Conservation (phyloP, 805 yeast species). For the Candida insectalens region DNA sequence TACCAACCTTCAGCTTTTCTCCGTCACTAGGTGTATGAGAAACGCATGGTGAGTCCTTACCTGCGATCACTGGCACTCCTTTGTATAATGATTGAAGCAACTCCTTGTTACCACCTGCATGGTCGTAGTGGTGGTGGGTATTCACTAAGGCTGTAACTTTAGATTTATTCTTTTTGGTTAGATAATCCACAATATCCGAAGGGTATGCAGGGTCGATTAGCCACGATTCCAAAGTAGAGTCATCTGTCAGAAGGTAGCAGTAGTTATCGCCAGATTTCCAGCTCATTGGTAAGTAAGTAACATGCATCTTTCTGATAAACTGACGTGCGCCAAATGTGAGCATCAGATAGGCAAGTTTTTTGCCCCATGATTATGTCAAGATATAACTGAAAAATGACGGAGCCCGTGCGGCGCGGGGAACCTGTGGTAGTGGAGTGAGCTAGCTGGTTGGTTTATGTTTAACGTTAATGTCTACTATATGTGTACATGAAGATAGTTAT, state of each 20-base stretch:
- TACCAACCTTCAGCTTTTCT: conserved; percentile 56
- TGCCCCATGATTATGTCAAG: too few species aligned
- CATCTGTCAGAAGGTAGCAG: conserved; percentile 69
- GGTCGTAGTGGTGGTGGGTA: conserved; percentile 96
- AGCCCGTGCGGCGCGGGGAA: too few species aligned
- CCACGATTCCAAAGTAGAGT: conserved; percentile 59
- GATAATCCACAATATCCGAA: conserved; percentile 45
- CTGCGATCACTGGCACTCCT: conserved; percentile 66
- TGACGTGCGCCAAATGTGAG: too few species aligned
- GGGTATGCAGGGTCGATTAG: conserved; percentile 92
- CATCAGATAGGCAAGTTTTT: background rate
- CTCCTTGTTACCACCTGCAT: conserved; percentile 72
- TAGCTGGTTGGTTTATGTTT: too few species aligned
- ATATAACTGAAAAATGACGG: too few species aligned
- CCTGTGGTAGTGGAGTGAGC: too few species aligned
- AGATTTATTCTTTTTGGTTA: conserved; percentile 23
- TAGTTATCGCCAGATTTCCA: conserved; percentile 94
- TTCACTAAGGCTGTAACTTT: conserved; percentile 73
- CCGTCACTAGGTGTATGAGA: conserved; percentile 59
- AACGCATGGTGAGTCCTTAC: conserved; percentile 70
- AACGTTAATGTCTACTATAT: too few species aligned
- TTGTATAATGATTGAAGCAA: conserved; percentile 25
- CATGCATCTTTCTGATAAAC: conserved; percentile 56
- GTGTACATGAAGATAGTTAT: too few species aligned
- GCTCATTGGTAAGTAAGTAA: conserved; percentile 79